Evolutionary conservation across 1,284 basidiomycete genomes (phyloP).

Genomic region (Apiotrichum gamsii): DNA sequence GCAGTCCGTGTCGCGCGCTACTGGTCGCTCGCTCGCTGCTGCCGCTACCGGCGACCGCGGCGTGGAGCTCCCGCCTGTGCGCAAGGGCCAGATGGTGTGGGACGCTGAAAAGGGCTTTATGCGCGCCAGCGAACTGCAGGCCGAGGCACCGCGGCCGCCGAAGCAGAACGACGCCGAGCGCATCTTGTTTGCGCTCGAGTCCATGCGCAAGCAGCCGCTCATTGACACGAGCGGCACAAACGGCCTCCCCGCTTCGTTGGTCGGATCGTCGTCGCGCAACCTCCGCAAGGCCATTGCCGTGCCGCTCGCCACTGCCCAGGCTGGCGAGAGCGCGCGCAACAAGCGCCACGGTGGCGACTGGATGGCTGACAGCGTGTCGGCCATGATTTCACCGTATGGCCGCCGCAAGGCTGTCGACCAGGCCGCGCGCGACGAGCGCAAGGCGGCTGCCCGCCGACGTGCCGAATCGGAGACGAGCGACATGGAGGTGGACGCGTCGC

Average conservation of each 20-base stretch:
- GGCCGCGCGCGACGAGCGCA: constrained; percentile 25
- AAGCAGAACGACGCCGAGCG: constrained; percentile 44
- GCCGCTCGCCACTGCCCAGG: constrained; percentile 38
- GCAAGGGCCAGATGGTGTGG: constrained; percentile 44
- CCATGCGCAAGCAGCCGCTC: constrained; percentile 31
- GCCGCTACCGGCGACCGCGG: constrained; percentile 5
- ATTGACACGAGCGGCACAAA: constrained; percentile 4
- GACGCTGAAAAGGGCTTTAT: constrained; percentile 39
- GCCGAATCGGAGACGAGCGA: constrained; percentile 12
- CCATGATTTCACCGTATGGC: constrained; percentile 46
- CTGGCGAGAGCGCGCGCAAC: constrained; percentile 23
- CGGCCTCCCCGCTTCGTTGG: constrained; percentile 20
- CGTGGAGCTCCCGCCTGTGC: constrained; percentile 28
- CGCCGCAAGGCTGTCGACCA: constrained; percentile 33
- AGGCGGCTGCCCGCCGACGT: constrained; percentile 6
- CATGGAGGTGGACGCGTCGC: constrained; percentile 12
- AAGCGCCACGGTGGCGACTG: constrained; percentile 14
- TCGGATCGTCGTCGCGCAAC: constrained; percentile 38
- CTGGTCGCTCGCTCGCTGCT: background rate
- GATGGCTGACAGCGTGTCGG: constrained; percentile 26
- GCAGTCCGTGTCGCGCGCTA: background rate
- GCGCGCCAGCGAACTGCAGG: constrained; percentile 29
- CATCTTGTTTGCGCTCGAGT: constrained; percentile 43
- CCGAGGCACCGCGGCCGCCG: constrained; percentile 23
- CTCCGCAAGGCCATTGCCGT: constrained; percentile 41